Evolutionary conservation across 345 rosid species (phyloP).

Genomic region (Citrus trifoliata): DNA sequence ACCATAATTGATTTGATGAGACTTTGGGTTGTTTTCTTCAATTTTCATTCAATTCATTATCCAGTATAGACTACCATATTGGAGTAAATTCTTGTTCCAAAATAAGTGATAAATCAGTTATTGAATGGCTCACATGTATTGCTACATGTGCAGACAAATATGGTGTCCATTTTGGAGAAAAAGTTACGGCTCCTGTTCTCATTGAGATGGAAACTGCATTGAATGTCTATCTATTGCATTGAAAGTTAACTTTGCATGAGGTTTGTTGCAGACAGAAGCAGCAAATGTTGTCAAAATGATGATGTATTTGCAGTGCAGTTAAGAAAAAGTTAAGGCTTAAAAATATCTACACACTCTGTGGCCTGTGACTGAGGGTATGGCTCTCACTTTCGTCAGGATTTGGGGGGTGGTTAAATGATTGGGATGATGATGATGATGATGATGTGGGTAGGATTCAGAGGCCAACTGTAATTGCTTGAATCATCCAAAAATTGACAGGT

Average conservation of each 20-base stretch:
- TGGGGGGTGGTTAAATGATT: background rate
- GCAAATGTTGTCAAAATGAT: background rate
- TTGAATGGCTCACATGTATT: background rate
- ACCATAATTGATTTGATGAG: background rate
- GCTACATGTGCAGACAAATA: background rate
- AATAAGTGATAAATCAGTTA: background rate
- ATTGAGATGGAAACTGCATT: background rate
- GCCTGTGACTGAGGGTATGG: background rate
- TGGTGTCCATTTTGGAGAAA: background rate
- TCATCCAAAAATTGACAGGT: background rate
- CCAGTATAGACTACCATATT: background rate
- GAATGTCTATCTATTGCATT: background rate
- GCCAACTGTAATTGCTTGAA: background rate
- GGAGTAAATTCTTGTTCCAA: background rate
- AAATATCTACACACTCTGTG: background rate
- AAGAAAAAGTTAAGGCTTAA: background rate
- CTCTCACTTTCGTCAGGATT: conserved; percentile 6
- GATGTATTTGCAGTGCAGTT: background rate
- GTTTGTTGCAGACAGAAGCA: background rate
- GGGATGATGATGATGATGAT: conserved; percentile 12
- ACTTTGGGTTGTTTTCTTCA: background rate
- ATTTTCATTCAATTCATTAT: background rate
- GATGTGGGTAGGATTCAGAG: background rate
- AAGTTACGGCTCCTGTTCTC: background rate
- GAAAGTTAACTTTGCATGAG: background rate